Percentiles rank a stretch among this genome's conserved stretches.
These are phyloP conservation scores for Phaeodactylum tricornutum DNA, from an alignment of 108 stramenopile species.

Conservation along the genomic window DNA sequence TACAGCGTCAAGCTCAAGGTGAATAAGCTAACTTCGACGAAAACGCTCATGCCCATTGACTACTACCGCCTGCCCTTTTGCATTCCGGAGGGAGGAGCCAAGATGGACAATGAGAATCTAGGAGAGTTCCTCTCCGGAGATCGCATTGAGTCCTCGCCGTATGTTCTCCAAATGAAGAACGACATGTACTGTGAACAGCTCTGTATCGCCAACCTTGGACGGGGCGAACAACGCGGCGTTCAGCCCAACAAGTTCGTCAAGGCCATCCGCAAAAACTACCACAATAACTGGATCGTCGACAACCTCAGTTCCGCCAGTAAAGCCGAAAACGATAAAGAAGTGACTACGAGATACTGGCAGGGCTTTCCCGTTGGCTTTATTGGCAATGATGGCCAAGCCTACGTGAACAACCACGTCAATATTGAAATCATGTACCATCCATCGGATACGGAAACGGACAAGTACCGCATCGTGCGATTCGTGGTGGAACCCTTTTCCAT, in stretches of 20 bases:
- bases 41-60: constrained; percentile 87
- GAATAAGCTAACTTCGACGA: constrained; percentile 85
- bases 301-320: constrained; percentile 86
- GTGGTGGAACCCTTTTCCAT: constrained; percentile 94
- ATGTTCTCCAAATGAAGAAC: constrained; percentile 89
- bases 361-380: constrained; percentile 95
- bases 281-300: constrained; percentile 98
- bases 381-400: constrained; percentile 52
- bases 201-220: constrained; percentile 72
- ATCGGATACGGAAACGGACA: constrained; percentile 62
- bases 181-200: constrained; percentile 91
- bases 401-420: constrained; percentile 94
- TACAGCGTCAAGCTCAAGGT: constrained; percentile 81
- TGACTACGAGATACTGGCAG: constrained; percentile 76
- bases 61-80: constrained; percentile 97
- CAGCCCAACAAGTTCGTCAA: constrained; percentile 69
- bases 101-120: constrained; percentile 90
- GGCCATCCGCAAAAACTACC: constrained; percentile 90
- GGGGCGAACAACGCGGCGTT: constrained; percentile 51
- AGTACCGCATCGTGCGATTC: constrained; percentile 88
- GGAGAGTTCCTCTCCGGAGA: constrained; percentile 97
- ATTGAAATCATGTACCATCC: constrained; percentile 89
- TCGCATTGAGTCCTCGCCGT: constrained; percentile 95
- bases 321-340: constrained; percentile 57
- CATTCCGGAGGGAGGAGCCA: constrained; percentile 69